phyloP scores from a whole-genome alignment of 2,329 filamentous ascomycete species.

The Claviceps sp. region DNA sequence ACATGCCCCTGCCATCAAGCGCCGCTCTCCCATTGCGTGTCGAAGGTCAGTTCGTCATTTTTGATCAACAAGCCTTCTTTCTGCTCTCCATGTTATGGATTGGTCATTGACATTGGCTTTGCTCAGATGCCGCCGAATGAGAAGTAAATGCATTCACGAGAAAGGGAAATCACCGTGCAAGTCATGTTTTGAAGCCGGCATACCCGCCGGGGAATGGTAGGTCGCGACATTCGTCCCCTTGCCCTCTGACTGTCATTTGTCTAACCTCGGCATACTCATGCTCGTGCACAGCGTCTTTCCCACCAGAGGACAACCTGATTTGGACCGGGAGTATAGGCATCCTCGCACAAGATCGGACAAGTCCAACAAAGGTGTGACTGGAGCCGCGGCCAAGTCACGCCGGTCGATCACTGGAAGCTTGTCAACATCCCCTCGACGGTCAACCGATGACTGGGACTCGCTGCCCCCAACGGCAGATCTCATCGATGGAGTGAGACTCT shows the following conservation, averaged over 20 bases:
- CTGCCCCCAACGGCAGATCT: conserved; percentile 36
- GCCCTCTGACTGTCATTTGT: not conserved
- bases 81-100: not conserved
- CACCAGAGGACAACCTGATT: conserved; percentile 36
- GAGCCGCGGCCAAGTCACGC: conserved; percentile 23
- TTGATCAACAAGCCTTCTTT: too few species aligned
- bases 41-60: conserved; percentile 26
- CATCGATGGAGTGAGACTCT: conserved; percentile 37
- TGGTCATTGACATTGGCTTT: not conserved
- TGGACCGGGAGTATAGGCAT: conserved; percentile 43
- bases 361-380: conserved; percentile 24
- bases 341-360: conserved; percentile 37
- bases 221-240: not conserved
- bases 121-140: conserved; percentile 39
- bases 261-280: not conserved
- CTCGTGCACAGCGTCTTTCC: conserved; percentile 31
- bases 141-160: conserved; percentile 41
- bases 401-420: conserved; percentile 20
- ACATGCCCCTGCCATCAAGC: conserved; percentile 24
- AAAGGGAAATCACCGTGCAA: conserved; percentile 35
- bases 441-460: conserved; percentile 31
- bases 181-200: conserved; percentile 36
- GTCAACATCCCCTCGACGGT: conserved; percentile 9
- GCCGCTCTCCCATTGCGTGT: conserved; percentile 38
- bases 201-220: conserved; percentile 36